Evolutionary conservation across 441 rosid genomes (phyloP), one percentile per base, ranked within the genome.

Genomic region (Bruguiera hainesii): DNA sequence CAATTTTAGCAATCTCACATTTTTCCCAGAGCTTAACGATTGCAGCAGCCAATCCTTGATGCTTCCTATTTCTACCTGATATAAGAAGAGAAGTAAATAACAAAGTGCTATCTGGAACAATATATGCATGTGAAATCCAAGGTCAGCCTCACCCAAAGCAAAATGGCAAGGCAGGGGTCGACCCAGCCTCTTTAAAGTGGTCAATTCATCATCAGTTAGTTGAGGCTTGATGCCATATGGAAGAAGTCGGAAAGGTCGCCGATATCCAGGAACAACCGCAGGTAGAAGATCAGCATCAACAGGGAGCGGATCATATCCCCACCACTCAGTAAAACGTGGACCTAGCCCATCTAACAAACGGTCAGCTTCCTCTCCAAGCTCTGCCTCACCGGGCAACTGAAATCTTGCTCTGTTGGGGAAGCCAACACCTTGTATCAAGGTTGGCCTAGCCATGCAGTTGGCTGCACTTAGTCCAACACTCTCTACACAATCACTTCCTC

Each of bases 261-360:
- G 86, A 73, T 85, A 90, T 33, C 90, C 92, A 58, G 90, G 88
- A 63, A 95, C 78, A 68, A 84, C 23, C 18, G 92, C 97, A 57
- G 98, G 98, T 42, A 95, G 83, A 74, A 95, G 92, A 81, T 95
- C 97, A 79, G 89, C 98, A 79, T 92, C 97, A 55, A 95, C 83
- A 33, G 99, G 99, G 42, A 85, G 82, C 30, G 99, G 99, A 58
- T 92, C 96, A 78, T 87, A 92, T 29, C 96, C 99, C 99, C 97
- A 90, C 98, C 98, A 92, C 64, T 90, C 98, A 53, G 80, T 78
- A 75, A 81, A 95, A 31, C 99, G 86, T 23, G 99, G 99, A 64
- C 98, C 98, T 71, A 95, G 73, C 66, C 97, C 98, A 61, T 92
- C 91, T 73, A 95, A 82, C 81, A 92, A 82, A 63, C 75, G 67